Conservation (phyloP, 345 rosid species). For the Barbarea vulgaris region DNA sequence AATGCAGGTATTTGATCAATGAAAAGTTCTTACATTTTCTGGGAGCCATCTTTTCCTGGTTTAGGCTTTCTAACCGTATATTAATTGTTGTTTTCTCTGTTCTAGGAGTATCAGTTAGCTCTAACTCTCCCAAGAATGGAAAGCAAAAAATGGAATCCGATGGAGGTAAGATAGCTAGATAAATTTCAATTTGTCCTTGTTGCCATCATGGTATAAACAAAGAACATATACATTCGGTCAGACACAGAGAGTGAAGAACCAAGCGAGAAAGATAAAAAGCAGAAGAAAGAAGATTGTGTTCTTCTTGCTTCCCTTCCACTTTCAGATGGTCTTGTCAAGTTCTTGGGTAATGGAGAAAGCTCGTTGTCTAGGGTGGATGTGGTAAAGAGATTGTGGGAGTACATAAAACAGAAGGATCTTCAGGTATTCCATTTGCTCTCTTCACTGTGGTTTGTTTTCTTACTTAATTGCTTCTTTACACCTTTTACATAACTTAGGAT, state of each 20-base stretch:
- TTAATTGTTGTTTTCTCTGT: conserved; percentile 27
- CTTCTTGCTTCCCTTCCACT: conserved; percentile 61
- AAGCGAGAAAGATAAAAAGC: conserved; percentile 51
- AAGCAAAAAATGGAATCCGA: conserved; percentile 40
- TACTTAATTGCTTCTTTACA: background rate
- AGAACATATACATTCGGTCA: conserved; percentile 1
- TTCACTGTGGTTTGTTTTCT: background rate
- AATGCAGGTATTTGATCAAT: conserved; percentile 46
- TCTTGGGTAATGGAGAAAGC: conserved; percentile 68
- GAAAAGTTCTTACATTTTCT: background rate
- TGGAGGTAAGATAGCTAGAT: conserved; percentile 36
- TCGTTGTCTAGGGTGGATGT: conserved; percentile 55
- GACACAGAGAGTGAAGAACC: conserved; percentile 44
- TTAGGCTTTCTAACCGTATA: background rate
- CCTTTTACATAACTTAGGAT: conserved; percentile 45
- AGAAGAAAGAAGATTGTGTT: conserved; percentile 56
- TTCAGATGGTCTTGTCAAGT: conserved; percentile 59
- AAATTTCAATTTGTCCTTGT: conserved; percentile 10
- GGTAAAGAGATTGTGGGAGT: conserved; percentile 64
- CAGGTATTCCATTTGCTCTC: conserved; percentile 50
- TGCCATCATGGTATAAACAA: conserved; percentile 23
- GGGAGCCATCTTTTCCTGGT: background rate
- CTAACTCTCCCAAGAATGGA: conserved; percentile 32
- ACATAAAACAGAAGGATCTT: conserved; percentile 63
- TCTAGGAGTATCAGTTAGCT: conserved; percentile 37